phyloP scores from a whole-genome alignment of 1,284 basidiomycete genomes.

The Acaromyces ingoldii region DNA sequence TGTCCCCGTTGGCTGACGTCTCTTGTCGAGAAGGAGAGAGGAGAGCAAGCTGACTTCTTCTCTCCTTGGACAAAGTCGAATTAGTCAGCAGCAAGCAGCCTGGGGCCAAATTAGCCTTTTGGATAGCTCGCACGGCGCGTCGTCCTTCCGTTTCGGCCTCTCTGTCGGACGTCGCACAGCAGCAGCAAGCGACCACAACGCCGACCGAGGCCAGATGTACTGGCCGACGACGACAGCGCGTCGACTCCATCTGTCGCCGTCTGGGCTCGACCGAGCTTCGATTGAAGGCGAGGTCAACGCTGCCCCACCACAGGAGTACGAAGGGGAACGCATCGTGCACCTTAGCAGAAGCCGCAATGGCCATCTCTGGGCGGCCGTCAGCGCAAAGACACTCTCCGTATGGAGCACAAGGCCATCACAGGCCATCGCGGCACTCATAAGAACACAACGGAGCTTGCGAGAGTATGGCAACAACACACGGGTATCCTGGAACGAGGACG shows the following conservation, averaged over 20 bases:
- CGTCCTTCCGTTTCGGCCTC: too few relatives aligned
- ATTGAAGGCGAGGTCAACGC: background rate
- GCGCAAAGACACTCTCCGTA: constrained; percentile 18
- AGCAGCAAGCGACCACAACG: too few relatives aligned
- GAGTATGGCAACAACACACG: constrained; percentile 41
- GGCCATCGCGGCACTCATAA: constrained; percentile 32
- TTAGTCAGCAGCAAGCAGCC: too few relatives aligned
- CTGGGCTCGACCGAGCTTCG: constrained; percentile 20
- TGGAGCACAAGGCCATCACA: constrained; percentile 43
- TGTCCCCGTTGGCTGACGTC: too few relatives aligned
- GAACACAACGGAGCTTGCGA: constrained; percentile 34
- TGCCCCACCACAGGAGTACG: background rate
- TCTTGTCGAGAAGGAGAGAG: too few relatives aligned
- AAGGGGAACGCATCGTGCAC: constrained; percentile 23
- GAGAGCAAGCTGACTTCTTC: too few relatives aligned
- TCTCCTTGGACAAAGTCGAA: too few relatives aligned
- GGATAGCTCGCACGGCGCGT: too few relatives aligned
- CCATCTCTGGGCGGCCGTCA: constrained; percentile 27
- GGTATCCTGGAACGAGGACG: constrained; percentile 38
- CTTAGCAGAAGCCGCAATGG: constrained; percentile 31
- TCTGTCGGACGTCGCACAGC: too few relatives aligned
- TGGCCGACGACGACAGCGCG: constrained; percentile 45
- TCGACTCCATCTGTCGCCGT: constrained; percentile 34
- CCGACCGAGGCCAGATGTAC: constrained; percentile 28
- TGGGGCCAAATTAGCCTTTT: too few relatives aligned